phyloP scores from a whole-genome alignment of 2,329 filamentous ascomycete species.

The Camptophora hylomeconis region DNA sequence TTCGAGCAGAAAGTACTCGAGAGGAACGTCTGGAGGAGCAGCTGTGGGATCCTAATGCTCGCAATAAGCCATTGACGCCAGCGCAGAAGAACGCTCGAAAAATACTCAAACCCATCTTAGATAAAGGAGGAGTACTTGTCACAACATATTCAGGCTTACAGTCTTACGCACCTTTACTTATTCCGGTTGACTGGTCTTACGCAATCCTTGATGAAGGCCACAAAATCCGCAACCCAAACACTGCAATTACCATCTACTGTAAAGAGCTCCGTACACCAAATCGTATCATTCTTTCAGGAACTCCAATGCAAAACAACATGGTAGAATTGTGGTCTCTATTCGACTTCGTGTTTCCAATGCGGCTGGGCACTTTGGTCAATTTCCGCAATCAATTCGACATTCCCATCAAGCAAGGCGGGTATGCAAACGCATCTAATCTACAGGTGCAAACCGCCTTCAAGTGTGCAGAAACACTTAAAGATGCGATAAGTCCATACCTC shows the following conservation, averaged over 20 bases:
- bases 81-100: constrained; percentile 58
- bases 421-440: constrained; percentile 86
- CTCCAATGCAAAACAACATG: constrained; percentile 94
- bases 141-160: constrained; percentile 96
- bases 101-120: constrained; percentile 69
- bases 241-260: constrained; percentile 85
- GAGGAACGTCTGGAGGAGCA: constrained; percentile 52
- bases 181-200: constrained; percentile 80
- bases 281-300: constrained; percentile 85
- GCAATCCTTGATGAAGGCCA: constrained; percentile 94
- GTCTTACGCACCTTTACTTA: constrained; percentile 71
- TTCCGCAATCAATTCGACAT: constrained; percentile 89
- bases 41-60: constrained; percentile 33
- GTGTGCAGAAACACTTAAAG: constrained; percentile 86
- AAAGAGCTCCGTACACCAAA: constrained; percentile 87
- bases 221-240: constrained; percentile 94
- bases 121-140: constrained; percentile 81
- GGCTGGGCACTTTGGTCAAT: constrained; percentile 76
- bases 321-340: constrained; percentile 94
- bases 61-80: constrained; percentile 34
- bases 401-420: constrained; percentile 84
- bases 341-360: constrained; percentile 95
- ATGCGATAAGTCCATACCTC: constrained; percentile 84
- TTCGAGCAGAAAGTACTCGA: constrained; percentile 45
- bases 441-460: constrained; percentile 90